Base-by-base conservation (phyloP, 1,284 basidiomycete genomes). In the Ustilago loliicola region DNA sequence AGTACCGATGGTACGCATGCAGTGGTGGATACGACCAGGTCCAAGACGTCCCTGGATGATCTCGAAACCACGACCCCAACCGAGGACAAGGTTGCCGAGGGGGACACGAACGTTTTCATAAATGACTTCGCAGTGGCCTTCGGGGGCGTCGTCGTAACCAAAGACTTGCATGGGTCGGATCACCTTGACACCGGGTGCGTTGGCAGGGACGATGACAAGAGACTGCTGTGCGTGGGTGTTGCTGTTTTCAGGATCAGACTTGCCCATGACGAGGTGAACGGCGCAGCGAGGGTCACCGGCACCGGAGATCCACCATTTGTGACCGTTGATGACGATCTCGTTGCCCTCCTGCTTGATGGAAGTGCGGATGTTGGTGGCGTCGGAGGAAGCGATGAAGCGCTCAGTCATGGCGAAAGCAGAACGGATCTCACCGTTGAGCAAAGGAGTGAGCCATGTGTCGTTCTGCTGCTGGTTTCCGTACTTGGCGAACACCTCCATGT, bases 261-360 rank as follows among this genome's bases (percentile, higher is more conserved):
- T 94, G 72, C 95, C 96, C 89, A 99, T 93, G 50, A 98, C 93
- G 61, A 99, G 91, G 86, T 99, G 96, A 8, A 99, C 85, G 70
- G 90, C 91, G 77, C 92, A 93, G 66, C 96, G 90, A 52, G 95
- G 95, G 87, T 99, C 96, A 38, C 96, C 96, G 5, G 96, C 96
- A 58, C 96, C 96, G 48, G 94, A 95, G 87, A 98, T 98, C 93
- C 94, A 98, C 96, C 96, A 98, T 90, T 99, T 99, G 88, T 96
- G 95, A 1, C 96, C 96, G 83, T 94, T 96, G 81, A 99, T 92
- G 73, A 97, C 92, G 78, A 98, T 94, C 77, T 95, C 92, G 82
- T 95, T 88, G 53, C 94, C 94, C 86, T 96, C 93, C 76, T 91
- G 90, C 53, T 91, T 90, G 69, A 96, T 95, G 34, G 93, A 94